These are phyloP conservation scores for Ganoderma multipileum DNA, from an alignment of 1,284 basidiomycete genomes.

Conservation along the genomic window DNA sequence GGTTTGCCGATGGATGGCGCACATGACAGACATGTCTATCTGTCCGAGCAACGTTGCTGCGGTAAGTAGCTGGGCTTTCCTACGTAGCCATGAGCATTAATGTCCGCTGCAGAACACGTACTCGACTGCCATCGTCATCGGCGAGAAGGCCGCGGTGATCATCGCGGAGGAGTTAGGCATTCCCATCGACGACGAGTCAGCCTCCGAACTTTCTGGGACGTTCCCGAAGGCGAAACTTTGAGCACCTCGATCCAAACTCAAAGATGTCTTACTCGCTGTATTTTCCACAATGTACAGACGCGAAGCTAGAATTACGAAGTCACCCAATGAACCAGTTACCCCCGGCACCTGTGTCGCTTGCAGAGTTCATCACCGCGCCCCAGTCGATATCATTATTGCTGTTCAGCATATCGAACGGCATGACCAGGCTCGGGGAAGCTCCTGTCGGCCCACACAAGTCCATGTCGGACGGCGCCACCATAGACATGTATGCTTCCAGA, in stretches of 20 bases:
- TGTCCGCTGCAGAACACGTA: slow-evolving; percentile 58
- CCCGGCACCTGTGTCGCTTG: neutral
- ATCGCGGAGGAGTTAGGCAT: slow-evolving; percentile 64
- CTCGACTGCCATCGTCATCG: slow-evolving; percentile 69
- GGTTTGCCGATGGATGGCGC: neutral
- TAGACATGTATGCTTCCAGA: neutral
- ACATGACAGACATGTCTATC: slow-evolving; percentile 60
- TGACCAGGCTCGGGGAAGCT: slow-evolving; percentile 21
- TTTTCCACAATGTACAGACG: neutral
- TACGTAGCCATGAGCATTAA: no score
- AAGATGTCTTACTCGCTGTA: neutral
- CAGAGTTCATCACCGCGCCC: slow-evolving; percentile 11
- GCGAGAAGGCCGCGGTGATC: slow-evolving; percentile 69
- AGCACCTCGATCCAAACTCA: neutral
- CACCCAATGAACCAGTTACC: neutral
- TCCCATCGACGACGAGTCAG: slow-evolving; percentile 7
- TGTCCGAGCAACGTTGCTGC: slow-evolving; percentile 53
- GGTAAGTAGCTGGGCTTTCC: slow-evolving; percentile 23
- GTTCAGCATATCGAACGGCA: slow-evolving; percentile 34
- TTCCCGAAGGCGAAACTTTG: neutral
- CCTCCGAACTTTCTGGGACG: neutral
- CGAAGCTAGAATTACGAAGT: neutral
- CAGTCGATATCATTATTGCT: slow-evolving; percentile 24
- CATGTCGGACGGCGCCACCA: slow-evolving; percentile 9
- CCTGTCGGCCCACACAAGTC: neutral